Evolutionary conservation across 2,329 filamentous ascomycete genomes (phyloP).

Genomic region (Esteya vermicola): DNA sequence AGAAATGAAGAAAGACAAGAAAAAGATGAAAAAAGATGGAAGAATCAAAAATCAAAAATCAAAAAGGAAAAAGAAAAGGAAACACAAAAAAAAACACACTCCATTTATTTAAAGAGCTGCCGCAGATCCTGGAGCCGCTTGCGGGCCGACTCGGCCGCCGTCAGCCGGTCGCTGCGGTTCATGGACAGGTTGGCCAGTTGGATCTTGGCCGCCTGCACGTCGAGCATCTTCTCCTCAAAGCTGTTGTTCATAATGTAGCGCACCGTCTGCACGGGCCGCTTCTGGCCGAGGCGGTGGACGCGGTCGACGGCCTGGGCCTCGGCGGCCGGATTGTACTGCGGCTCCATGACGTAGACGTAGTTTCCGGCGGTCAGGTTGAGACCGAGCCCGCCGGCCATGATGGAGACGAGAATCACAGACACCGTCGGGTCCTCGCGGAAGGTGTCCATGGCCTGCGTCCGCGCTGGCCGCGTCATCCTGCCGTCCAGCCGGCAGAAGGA

Average conservation of each 20-base stretch:
- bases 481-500: conserved; percentile 75
- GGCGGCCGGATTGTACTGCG: conserved; percentile 90
- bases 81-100: background rate
- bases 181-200: conserved; percentile 61
- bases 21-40: background rate
- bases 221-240: conserved; percentile 88
- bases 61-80: background rate
- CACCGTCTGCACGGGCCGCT: conserved; percentile 70
- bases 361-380: conserved; percentile 80
- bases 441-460: conserved; percentile 58
- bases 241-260: conserved; percentile 82
- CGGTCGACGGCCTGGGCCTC: conserved; percentile 92
- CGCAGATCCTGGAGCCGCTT: conserved; percentile 34
- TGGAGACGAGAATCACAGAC: conserved; percentile 77
- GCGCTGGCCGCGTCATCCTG: conserved; percentile 63
- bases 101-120: conserved; percentile 30
- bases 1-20: background rate
- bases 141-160: conserved; percentile 29
- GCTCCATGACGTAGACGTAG: conserved; percentile 93
- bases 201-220: conserved; percentile 84
- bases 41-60: background rate
- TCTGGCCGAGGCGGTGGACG: conserved; percentile 83
- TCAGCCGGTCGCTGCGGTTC: conserved; percentile 15
- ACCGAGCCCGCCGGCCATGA: conserved; percentile 81
- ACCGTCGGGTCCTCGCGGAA: conserved; percentile 62